Conservation (phyloP, 2,329 filamentous ascomycete species). For the Biscogniauxia sp. region DNA sequence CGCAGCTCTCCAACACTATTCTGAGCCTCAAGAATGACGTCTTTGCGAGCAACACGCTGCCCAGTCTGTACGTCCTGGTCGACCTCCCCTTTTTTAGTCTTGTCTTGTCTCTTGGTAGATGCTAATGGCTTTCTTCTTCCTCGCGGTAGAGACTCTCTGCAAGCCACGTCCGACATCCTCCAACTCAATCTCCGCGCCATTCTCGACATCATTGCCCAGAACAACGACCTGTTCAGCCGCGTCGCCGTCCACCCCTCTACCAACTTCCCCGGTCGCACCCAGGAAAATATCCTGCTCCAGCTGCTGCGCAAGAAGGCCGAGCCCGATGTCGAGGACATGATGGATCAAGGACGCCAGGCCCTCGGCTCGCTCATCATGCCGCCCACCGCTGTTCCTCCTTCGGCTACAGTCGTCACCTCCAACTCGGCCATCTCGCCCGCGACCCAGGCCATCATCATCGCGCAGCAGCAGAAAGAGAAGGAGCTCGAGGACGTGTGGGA, state of each 20-base stretch:
- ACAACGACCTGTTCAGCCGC: conserved; percentile 65
- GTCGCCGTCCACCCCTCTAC: conserved; percentile 75
- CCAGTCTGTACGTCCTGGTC: conserved; percentile 53
- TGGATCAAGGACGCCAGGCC: conserved; percentile 59
- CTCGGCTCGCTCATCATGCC: conserved; percentile 13
- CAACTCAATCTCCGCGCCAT: conserved; percentile 68
- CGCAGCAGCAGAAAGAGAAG: conserved; percentile 36
- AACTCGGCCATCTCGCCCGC: neutral
- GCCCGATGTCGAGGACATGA: conserved; percentile 71
- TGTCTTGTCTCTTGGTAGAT: neutral
- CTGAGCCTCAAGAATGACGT: conserved; percentile 61
- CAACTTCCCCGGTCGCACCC: conserved; percentile 68
- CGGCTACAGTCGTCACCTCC: too few species aligned
- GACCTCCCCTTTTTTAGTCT: neutral
- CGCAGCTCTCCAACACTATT: conserved; percentile 67
- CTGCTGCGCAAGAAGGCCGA: conserved; percentile 83
- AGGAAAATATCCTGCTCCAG: conserved; percentile 63
- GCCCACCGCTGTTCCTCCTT: neutral
- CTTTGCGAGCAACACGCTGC: conserved; percentile 62
- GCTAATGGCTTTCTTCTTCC: conserved; percentile 1
- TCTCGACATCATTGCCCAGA: conserved; percentile 61
- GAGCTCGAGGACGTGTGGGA: conserved; percentile 40
- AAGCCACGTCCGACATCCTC: conserved; percentile 69
- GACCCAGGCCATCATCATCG: conserved; percentile 5
- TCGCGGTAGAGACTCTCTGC: conserved; percentile 60